Conservation (phyloP, 2,329 filamentous ascomycete species). For the Verticillium zaregamsianum region DNA sequence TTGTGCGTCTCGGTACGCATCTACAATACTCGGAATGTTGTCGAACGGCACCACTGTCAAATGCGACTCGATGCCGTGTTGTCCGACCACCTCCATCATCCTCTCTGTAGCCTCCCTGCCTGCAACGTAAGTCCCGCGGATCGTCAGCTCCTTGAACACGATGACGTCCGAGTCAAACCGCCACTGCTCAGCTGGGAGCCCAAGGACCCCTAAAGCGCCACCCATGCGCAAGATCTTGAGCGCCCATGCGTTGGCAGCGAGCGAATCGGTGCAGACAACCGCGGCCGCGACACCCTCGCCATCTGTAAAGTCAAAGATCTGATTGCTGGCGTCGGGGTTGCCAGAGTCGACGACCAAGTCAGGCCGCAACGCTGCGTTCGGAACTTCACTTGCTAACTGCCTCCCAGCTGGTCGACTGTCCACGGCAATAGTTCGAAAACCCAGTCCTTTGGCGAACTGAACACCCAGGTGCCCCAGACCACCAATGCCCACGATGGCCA, state of each 20-base stretch:
- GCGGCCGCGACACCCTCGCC: constrained; percentile 25
- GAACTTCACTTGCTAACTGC: constrained; percentile 21
- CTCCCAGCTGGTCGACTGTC: constrained; percentile 26
- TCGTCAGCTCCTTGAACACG: constrained; percentile 23
- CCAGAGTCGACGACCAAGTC: constrained; percentile 22
- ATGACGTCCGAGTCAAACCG: constrained; percentile 24
- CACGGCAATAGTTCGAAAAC: constrained; percentile 28
- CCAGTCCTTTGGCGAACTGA: constrained; percentile 30
- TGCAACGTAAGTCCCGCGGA: constrained; percentile 27
- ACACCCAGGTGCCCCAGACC: constrained; percentile 29
- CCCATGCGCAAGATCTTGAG: constrained; percentile 21
- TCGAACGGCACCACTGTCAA: constrained; percentile 21
- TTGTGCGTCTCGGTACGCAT: constrained; percentile 14
- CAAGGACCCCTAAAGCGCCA: constrained; percentile 22
- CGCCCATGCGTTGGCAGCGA: constrained; percentile 25
- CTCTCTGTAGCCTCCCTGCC: constrained; percentile 19
- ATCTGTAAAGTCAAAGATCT: constrained; percentile 21
- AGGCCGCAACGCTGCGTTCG: constrained; percentile 15
- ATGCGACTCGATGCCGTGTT: constrained; percentile 18
- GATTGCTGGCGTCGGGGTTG: constrained; percentile 5
- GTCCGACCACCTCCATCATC: constrained; percentile 26
- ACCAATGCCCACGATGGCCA: constrained; percentile 29
- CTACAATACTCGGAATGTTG: constrained; percentile 19
- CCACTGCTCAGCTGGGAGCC: constrained; percentile 25
- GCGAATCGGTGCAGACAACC: constrained; percentile 25